Evolutionary conservation across 108 stramenopile species (phyloP), one percentile per base, ranked within the genome.

Genomic region (Thalassiosira profunda): DNA sequence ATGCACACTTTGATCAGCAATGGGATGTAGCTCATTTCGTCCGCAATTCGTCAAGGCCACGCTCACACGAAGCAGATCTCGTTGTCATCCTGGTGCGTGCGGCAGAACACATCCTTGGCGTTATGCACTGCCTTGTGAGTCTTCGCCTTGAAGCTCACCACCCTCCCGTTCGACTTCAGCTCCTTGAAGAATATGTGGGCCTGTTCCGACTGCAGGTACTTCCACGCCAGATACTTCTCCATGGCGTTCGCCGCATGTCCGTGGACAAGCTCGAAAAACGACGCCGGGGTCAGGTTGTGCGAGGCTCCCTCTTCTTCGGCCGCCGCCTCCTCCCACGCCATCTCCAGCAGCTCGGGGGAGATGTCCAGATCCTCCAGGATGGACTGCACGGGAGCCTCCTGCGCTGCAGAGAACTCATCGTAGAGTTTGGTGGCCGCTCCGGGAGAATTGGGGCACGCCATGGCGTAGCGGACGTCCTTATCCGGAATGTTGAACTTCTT

Each of bases 121-220:
- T 55, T 63, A 36, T 82, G 77, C 14, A 85, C 84, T 40, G 77
- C 78, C 67, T 82, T 85, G 9, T 51, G 29, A n/a, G 81, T 70
- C 64, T 85, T 85, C 23, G 81, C 84, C 63, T 79, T 82, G 81
- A 85, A 85, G 20, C 68, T 56, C 23, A 79, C 64, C 7, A 82
- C 66, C 21, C 81, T 40, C 10, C 84, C 81, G 46, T 86, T 47
- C 9, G 55, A 41, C 37, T 83, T 86, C 11, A 83, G 76, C 36
- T 86, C 82, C 35, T 83, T 86, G 56, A 86, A 86, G 34, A 83
- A 86, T 4, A 86, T 54, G 40, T 86, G 85, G 28, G 79, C 57
- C 31, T 53, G 11, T 17, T 86, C 75, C 7, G 51, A 49, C 31
- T 70, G 65, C 11, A 83, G 69, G 12, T 72, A 38, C 12, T 70